phyloP scores from a whole-genome alignment of 208 protist species.

The Eutreptiella sp. region DNA sequence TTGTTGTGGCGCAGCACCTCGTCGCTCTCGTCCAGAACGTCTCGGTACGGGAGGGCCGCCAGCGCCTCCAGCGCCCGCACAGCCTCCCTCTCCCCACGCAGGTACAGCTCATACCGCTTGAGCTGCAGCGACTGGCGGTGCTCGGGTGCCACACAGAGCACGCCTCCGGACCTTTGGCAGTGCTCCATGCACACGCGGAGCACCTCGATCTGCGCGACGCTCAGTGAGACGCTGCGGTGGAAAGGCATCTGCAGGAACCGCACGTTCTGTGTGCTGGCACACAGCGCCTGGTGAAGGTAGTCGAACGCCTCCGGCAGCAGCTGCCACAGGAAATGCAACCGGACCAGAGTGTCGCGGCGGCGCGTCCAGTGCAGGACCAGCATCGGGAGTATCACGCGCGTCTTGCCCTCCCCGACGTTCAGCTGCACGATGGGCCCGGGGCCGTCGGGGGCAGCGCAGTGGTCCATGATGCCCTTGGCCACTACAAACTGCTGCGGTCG shows the following conservation, averaged over 20 bases:
- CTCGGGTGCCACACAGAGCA: neutral
- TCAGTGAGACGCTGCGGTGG: neutral
- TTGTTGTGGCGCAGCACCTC: neutral
- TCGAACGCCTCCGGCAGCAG: neutral
- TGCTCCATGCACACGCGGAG: too few relatives aligned
- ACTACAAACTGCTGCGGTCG: neutral
- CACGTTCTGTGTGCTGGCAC: neutral
- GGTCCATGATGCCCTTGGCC: neutral
- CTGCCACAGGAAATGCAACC: neutral
- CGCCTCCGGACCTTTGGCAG: too few relatives aligned
- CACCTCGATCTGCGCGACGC: too few relatives aligned
- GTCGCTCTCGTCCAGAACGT: conserved; percentile 16
- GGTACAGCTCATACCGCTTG: conserved; percentile 8
- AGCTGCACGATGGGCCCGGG: conserved; percentile 1
- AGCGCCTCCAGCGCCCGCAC: neutral
- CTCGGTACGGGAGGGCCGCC: too few relatives aligned
- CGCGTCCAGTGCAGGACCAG: conserved; percentile 3
- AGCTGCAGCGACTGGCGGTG: neutral
- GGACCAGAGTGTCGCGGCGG: neutral
- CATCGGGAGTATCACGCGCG: conserved; percentile 19
- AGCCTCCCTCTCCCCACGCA: neutral
- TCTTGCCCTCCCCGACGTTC: conserved; percentile 25
- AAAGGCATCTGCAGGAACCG: conserved; percentile 4
- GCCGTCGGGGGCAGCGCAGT: too few relatives aligned
- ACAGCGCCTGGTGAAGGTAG: neutral